These are phyloP conservation scores for Actinomortierella ambigua DNA, from an alignment of 371 early-diverging fungal species.

Conservation along the genomic window DNA sequence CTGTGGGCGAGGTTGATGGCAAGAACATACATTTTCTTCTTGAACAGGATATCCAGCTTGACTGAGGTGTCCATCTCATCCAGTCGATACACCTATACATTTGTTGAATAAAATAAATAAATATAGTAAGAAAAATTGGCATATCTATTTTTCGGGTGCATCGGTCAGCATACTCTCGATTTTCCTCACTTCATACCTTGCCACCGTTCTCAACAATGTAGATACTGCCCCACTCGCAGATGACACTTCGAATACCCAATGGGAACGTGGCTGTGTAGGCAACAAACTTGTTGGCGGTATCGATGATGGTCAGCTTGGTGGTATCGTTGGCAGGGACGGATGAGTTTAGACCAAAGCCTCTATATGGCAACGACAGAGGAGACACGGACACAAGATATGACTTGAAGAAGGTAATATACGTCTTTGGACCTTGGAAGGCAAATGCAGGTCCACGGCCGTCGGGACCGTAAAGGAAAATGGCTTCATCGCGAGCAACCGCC, in stretches of 20 bases:
- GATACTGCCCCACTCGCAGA: constrained; percentile 90
- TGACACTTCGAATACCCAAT: constrained; percentile 69
- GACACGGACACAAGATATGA: constrained; percentile 80
- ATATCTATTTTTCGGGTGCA: too few species aligned
- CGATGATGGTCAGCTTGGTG: constrained; percentile 86
- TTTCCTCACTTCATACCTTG: constrained; percentile 54
- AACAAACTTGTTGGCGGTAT: constrained; percentile 88
- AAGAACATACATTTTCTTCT: constrained; percentile 85
- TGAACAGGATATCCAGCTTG: constrained; percentile 86
- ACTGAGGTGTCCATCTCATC: constrained; percentile 88
- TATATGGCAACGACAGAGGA: constrained; percentile 55
- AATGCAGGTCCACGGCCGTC: constrained; percentile 95
- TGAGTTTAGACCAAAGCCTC: constrained; percentile 27
- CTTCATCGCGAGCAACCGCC: constrained; percentile 86
- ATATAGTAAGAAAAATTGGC: not conserved
- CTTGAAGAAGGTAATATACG: constrained; percentile 76
- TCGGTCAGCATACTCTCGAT: not conserved
- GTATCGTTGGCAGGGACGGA: constrained; percentile 50
- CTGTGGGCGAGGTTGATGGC: constrained; percentile 82
- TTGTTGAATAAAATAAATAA: not conserved
- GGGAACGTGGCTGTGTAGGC: constrained; percentile 81
- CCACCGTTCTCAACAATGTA: constrained; percentile 84
- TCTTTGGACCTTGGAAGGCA: constrained; percentile 85
- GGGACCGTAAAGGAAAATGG: constrained; percentile 88
- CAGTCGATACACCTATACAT: constrained; percentile 72